Evolutionary conservation across 1,284 basidiomycete species (phyloP).

Genomic region (Irpex sp.): DNA sequence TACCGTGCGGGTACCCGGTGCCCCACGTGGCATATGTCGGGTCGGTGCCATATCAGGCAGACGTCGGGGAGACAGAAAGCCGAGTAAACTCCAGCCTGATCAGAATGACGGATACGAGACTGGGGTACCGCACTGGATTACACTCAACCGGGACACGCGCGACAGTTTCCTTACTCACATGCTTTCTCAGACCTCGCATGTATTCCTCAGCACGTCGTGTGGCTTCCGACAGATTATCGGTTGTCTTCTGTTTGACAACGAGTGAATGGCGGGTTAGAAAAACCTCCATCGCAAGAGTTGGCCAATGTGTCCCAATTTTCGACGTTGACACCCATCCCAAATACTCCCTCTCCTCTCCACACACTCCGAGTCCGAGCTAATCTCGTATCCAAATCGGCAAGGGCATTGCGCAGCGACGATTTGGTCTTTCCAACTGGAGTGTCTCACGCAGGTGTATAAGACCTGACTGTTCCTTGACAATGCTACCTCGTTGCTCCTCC

Average conservation of each 20-base stretch:
- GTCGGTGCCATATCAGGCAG: background rate
- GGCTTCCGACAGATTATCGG: slow-evolving; percentile 11
- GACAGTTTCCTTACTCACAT: background rate
- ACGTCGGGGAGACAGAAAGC: background rate
- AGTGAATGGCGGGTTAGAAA: slow-evolving; percentile 1
- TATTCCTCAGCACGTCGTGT: background rate
- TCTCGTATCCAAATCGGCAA: background rate
- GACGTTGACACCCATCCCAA: background rate
- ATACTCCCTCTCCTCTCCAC: background rate
- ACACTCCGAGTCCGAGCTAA: background rate
- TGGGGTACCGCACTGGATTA: background rate
- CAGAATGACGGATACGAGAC: background rate
- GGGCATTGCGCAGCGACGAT: background rate
- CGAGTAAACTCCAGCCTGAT: background rate
- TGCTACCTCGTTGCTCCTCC: slow-evolving; percentile 1
- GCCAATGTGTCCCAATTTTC: background rate
- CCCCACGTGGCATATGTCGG: background rate
- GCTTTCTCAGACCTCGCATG: background rate
- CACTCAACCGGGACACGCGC: background rate
- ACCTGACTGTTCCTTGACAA: background rate
- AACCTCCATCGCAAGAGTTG: background rate
- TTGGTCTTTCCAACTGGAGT: background rate
- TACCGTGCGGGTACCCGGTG: background rate
- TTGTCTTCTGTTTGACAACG: background rate
- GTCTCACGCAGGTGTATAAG: slow-evolving; percentile 7